Evolutionary conservation across 768 basidiomycete species (phyloP).

Genomic region (Mycena rosella): DNA sequence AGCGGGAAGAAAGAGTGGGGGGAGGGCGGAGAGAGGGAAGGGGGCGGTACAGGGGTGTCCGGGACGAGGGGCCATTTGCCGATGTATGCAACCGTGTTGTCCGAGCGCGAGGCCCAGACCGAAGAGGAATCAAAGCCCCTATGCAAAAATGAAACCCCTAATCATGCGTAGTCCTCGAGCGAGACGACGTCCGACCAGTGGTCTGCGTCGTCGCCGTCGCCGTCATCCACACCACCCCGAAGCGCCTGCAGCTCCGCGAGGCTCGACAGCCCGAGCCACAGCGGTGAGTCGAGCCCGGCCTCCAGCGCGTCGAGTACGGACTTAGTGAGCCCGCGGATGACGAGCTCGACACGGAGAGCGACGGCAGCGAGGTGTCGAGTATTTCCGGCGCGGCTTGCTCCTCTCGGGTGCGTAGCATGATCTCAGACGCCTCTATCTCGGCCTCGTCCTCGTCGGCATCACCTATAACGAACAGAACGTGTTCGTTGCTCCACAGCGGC

Average conservation of each 20-base stretch:
- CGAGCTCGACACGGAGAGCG: background rate
- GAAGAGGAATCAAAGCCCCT: too few relatives aligned
- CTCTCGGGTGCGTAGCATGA: too few relatives aligned
- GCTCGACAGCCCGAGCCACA: background rate
- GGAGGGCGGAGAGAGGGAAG: too few relatives aligned
- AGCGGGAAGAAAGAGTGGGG: background rate
- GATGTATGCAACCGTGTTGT: background rate
- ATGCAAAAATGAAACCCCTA: too few relatives aligned
- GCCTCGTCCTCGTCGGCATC: conserved; percentile 4
- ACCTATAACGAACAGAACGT: background rate
- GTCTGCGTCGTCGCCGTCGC: background rate
- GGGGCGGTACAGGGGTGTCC: conserved; percentile 13
- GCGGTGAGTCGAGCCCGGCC: background rate
- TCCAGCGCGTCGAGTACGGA: conserved; percentile 12
- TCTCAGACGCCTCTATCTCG: too few relatives aligned
- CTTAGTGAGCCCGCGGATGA: too few relatives aligned
- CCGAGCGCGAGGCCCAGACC: background rate
- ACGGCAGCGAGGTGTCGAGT: background rate
- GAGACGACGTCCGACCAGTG: conserved; percentile 20
- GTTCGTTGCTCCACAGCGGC: conserved; percentile 23
- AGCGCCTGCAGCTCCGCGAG: background rate
- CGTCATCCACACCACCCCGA: background rate
- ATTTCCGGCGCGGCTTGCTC: too few relatives aligned
- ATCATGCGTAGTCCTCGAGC: background rate
- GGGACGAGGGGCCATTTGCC: background rate